Evolutionary conservation across 164 flowering plant species (phyloP), one percentile per base, ranked within the genome.

Genomic region (Vitis labrusca): DNA sequence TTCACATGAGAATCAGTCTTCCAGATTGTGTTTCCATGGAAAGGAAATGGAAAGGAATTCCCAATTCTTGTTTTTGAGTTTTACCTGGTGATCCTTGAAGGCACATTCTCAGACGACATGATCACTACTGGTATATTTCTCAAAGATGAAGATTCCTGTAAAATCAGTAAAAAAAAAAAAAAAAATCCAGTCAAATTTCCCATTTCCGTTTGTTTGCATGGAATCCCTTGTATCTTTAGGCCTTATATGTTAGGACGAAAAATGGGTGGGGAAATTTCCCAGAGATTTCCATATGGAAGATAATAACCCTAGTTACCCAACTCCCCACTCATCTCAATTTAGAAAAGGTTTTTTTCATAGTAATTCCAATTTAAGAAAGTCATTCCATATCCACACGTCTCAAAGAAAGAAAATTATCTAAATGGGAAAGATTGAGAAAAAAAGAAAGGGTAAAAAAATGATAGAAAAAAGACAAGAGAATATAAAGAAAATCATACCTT

Each of bases 81-180:
- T 81, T 76, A 93, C 98, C 95, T 90, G 80, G 52, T 90, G 74
- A 94, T 94, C 59, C 97, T 88, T 64, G 96, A 84, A 65, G 94
- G 96, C 51, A 88, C 92, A 80, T 94, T 88, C 80, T 94, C 97
- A 67, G 98, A 94, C 50, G 98, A 94, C 98, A 94, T 94, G 63
- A 94, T 88, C 29, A 94, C 98, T 8, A 94, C 97, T 15, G 98
- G 98, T 64, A 94, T 91, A 78, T 91, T 82, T 77, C 80, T 90
- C 50, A 91, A 67, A 59, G 84, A 79, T 56, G 94, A 80, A 16
- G 98, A 90, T 80, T 88, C 94, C 97, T 93, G 88, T 32, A 83
- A 72, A 74, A 60, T 59, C 7, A 59, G 19, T 19, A 29, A 68
- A 37, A 32, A 32, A 32, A 32, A 32, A 52, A 32, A 32, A 32